Percentiles rank a stretch among this genome's conserved stretches.
Evolutionary conservation across 768 basidiomycete species (phyloP).

Genomic region (Naganishia onofrii): DNA sequence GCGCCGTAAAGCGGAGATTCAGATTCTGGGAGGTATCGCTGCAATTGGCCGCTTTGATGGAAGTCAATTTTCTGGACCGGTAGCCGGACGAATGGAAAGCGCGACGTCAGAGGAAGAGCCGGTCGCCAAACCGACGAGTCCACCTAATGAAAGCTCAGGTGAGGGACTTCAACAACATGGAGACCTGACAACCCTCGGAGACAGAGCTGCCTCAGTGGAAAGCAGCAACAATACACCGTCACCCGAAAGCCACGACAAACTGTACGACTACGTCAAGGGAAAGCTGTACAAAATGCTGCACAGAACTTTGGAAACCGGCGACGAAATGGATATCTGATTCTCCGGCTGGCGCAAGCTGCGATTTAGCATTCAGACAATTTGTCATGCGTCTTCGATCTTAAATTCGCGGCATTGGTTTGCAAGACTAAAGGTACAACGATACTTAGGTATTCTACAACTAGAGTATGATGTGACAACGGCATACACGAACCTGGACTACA

Average conservation of each 20-base stretch:
- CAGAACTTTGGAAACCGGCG: not conserved
- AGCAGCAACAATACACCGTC: not conserved
- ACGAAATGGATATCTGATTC: not conserved
- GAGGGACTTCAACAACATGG: not conserved
- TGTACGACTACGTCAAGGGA: not conserved
- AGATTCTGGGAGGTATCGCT: constrained; percentile 53
- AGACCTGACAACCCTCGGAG: not conserved
- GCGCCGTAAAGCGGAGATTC: constrained; percentile 90
- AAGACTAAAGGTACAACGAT: not conserved
- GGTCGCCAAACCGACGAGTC: not conserved
- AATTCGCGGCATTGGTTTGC: not conserved
- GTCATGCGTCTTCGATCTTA: not conserved
- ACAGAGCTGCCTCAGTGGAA: not conserved
- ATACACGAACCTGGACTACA: not conserved
- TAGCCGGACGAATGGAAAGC: not conserved
- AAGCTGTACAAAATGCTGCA: not conserved
- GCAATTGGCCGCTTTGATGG: not conserved
- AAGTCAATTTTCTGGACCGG: not conserved
- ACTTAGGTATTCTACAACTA: not conserved
- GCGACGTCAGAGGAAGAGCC: not conserved
- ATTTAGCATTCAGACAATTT: not conserved
- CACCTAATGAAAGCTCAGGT: not conserved
- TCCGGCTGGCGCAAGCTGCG: not conserved
- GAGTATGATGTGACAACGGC: not conserved
- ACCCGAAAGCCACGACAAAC: not conserved